These are phyloP conservation scores for Pseudogymnoascus sp. DNA, from an alignment of 2,329 filamentous ascomycete genomes.

Conservation along the genomic window DNA sequence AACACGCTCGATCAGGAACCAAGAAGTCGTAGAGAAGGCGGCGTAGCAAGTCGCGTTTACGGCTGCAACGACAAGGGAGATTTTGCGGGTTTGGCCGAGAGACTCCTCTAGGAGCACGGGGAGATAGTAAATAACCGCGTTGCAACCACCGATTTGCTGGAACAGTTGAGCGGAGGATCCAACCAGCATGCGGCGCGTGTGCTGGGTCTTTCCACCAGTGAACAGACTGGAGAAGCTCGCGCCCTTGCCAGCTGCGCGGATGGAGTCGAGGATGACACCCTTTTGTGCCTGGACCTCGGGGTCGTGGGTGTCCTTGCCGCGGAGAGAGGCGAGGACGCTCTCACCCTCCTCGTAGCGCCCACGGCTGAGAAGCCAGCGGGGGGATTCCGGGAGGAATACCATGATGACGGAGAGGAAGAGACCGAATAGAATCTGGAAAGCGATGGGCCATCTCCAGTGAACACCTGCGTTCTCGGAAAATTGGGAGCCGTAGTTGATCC, in stretches of 20 bases:
- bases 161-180: conserved; percentile 32
- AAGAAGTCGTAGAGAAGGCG: conserved; percentile 33
- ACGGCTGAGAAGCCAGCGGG: conserved; percentile 67
- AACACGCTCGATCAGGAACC: conserved; percentile 42
- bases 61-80: background rate
- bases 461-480: conserved; percentile 65
- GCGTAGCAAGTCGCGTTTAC: conserved; percentile 35
- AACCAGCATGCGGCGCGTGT: conserved; percentile 37
- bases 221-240: conserved; percentile 34
- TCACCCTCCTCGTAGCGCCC: background rate
- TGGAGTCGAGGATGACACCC: conserved; percentile 45
- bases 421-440: conserved; percentile 80
- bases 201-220: conserved; percentile 41
- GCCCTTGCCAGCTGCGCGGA: conserved; percentile 32
- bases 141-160: conserved; percentile 38
- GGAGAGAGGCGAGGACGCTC: conserved; percentile 14
- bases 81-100: background rate
- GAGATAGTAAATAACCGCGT: conserved; percentile 32
- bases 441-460: conserved; percentile 78
- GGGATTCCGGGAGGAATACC: conserved; percentile 81
- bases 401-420: conserved; percentile 43
- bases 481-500: conserved; percentile 92
- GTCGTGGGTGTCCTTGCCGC: conserved; percentile 31
- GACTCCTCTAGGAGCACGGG: background rate
- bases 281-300: conserved; percentile 43